Evolutionary conservation across 1,139 yeast genomes (phyloP).

Genomic region (Scheffersomyces illinoinensis): DNA sequence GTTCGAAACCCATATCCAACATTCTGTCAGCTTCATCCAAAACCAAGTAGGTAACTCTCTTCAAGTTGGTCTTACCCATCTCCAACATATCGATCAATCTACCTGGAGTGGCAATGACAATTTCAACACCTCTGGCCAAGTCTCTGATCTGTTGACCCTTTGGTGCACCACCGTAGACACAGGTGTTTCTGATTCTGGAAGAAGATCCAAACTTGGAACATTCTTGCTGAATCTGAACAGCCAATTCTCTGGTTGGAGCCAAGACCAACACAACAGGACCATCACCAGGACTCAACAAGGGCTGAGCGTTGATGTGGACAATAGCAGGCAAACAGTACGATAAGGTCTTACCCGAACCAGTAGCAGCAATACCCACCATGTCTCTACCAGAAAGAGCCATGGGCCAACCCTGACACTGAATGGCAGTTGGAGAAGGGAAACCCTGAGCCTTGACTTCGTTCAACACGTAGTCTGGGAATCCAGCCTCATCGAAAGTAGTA

Average conservation of each 20-base stretch:
- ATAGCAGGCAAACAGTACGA: slow-evolving; percentile 96
- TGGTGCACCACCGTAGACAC: slow-evolving; percentile 99
- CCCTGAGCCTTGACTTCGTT: slow-evolving; percentile 89
- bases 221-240: slow-evolving; percentile 95
- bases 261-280: slow-evolving; percentile 95
- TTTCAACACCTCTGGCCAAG: slow-evolving; percentile 91
- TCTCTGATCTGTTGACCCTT: slow-evolving; percentile 97
- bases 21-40: slow-evolving; percentile 96
- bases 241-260: slow-evolving; percentile 99
- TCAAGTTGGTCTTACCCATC: slow-evolving; percentile 89
- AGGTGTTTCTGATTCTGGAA: slow-evolving; percentile 93
- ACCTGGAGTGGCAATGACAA: slow-evolving; percentile 97
- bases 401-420: slow-evolving; percentile 99
- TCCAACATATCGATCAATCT: slow-evolving; percentile 97
- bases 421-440: slow-evolving; percentile 90
- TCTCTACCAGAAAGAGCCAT: slow-evolving; percentile 99
- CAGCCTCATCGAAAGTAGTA: slow-evolving; percentile 90
- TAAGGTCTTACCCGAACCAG: slow-evolving; percentile 98
- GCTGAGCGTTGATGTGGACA: slow-evolving; percentile 98
- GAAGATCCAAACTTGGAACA: slow-evolving; percentile 92
- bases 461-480: slow-evolving; percentile 92
- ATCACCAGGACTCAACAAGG: slow-evolving; percentile 87
- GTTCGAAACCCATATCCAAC: slow-evolving; percentile 98
- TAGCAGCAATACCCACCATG: slow-evolving; percentile 97
- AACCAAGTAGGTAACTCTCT: slow-evolving; percentile 94